Percentiles rank a stretch among this genome's conserved stretches.
These are phyloP conservation scores for Mucor sp. DNA, from an alignment of 371 early-diverging fungal genomes.

Conservation along the genomic window DNA sequence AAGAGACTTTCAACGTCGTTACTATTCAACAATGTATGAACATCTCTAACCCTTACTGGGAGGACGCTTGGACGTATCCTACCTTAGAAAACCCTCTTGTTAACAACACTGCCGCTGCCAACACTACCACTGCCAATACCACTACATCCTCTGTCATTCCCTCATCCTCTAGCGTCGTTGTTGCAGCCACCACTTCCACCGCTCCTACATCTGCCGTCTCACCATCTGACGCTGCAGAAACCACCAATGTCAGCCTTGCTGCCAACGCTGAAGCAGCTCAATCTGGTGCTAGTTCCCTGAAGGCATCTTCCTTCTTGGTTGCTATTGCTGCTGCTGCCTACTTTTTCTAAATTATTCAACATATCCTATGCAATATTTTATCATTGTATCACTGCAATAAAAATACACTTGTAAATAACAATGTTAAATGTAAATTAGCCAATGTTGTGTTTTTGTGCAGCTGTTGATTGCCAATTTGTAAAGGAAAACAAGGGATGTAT, in stretches of 20 bases:
- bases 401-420: background rate
- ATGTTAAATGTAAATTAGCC: too few species aligned
- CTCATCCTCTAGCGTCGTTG: background rate
- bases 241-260: background rate
- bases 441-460: background rate
- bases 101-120: background rate
- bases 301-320: conserved; percentile 5
- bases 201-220: conserved; percentile 2
- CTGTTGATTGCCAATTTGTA: too few species aligned
- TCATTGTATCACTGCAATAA: background rate
- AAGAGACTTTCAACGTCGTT: conserved; percentile 45
- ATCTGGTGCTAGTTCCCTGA: background rate
- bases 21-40: conserved; percentile 54
- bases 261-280: conserved; percentile 4
- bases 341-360: conserved; percentile 7
- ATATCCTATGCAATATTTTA: background rate
- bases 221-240: background rate
- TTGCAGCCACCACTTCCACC: conserved; percentile 10
- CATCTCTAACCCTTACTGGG: conserved; percentile 55
- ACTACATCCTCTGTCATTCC: background rate
- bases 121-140: background rate
- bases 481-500: too few species aligned
- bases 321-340: conserved; percentile 14
- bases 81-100: conserved; percentile 8
- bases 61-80: conserved; percentile 41